These are phyloP conservation scores for Turritis glabra DNA, from an alignment of 345 rosid species.

Conservation along the genomic window DNA sequence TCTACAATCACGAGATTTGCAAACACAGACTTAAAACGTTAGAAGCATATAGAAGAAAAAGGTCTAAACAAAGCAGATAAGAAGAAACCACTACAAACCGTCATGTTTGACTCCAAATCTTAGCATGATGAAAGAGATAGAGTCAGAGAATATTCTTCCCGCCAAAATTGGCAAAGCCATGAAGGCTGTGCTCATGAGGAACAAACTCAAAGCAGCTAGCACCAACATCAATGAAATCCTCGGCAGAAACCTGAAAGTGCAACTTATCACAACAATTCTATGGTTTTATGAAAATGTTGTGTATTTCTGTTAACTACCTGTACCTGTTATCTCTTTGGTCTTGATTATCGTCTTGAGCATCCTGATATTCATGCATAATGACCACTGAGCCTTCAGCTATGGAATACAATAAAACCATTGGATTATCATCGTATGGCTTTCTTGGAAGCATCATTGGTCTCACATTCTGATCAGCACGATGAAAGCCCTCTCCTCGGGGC, in stretches of 20 bases:
- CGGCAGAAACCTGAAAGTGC: constrained; percentile 10
- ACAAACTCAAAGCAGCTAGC: constrained; percentile 29
- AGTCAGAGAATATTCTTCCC: constrained; percentile 14
- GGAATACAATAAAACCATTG: background rate
- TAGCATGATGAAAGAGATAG: background rate
- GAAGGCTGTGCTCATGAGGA: constrained; percentile 2
- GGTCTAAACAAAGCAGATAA: background rate
- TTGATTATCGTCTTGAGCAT: constrained; percentile 5
- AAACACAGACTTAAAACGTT: background rate
- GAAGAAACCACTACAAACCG: constrained; percentile 21
- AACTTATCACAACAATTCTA: constrained; percentile 10
- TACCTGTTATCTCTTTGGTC: constrained; percentile 9
- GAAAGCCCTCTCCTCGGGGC: constrained; percentile 9
- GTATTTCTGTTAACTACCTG: constrained; percentile 2
- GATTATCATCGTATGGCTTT: background rate
- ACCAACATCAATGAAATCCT: constrained; percentile 23
- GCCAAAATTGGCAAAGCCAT: constrained; percentile 30
- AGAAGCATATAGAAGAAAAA: background rate
- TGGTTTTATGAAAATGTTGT: background rate
- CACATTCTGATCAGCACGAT: constrained; percentile 1
- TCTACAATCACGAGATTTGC: constrained; percentile 17
- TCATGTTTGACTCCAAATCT: background rate
- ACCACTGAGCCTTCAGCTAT: constrained; percentile 25
- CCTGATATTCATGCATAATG: background rate
- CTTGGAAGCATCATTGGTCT: constrained; percentile 4